Evolutionary conservation across 176 grass and related monocot genomes (phyloP).

Genomic region (Oryza meyeriana): DNA sequence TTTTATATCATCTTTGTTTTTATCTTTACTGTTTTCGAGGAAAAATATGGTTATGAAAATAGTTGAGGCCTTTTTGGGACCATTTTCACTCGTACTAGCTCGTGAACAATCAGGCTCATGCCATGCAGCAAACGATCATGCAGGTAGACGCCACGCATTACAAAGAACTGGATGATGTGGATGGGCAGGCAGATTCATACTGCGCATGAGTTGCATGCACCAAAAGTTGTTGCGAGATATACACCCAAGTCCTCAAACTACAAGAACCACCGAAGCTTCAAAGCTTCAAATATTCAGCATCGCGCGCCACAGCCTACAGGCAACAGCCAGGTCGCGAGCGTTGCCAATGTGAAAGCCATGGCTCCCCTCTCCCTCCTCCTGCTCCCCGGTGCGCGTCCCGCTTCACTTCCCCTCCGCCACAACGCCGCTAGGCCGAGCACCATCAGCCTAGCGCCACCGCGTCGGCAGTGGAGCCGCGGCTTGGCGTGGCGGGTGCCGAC

Average conservation of each 20-base stretch:
- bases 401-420: background rate
- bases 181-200: background rate
- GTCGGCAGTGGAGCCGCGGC: too few relatives aligned
- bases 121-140: too few relatives aligned
- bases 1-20: too few relatives aligned
- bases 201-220: too few relatives aligned
- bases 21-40: too few relatives aligned
- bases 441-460: background rate
- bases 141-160: too few relatives aligned
- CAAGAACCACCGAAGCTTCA: background rate
- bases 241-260: background rate
- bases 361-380: conserved; percentile 16
- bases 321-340: too few relatives aligned
- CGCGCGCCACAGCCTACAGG: background rate
- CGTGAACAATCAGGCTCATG: too few relatives aligned
- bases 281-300: background rate
- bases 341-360: conserved; percentile 6
- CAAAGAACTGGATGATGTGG: background rate
- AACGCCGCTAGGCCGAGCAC: background rate
- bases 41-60: too few relatives aligned
- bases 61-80: too few relatives aligned
- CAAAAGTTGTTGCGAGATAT: background rate
- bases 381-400: background rate
- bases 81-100: too few relatives aligned
- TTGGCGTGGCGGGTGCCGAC: too few relatives aligned